A percentile compares a stretch with the other conserved stretches of the same genome.
These are phyloP conservation scores for Penicillium sp. DNA, from an alignment of 2,329 filamentous ascomycete genomes.

Conservation along the genomic window DNA sequence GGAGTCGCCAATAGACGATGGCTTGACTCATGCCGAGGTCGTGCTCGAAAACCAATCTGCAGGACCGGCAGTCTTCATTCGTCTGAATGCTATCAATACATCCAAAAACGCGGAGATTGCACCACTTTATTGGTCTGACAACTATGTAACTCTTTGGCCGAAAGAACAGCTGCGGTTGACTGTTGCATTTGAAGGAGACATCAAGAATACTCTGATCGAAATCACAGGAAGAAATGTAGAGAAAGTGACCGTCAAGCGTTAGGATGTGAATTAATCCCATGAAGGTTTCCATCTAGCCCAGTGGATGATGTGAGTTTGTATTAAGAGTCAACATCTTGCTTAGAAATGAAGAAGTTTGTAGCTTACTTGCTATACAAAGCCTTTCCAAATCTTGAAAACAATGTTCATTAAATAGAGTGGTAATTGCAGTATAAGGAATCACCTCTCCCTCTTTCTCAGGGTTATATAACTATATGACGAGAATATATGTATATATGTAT, in stretches of 20 bases:
- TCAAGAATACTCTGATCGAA: constrained; percentile 15
- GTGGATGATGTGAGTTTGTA: neutral
- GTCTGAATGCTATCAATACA: constrained; percentile 51
- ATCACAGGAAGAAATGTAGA: constrained; percentile 28
- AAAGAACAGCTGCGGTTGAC: constrained; percentile 50
- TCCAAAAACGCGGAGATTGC: constrained; percentile 46
- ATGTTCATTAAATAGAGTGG: neutral
- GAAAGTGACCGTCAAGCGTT: constrained; percentile 4
- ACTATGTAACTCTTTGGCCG: constrained; percentile 63
- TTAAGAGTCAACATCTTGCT: neutral
- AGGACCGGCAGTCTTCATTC: constrained; percentile 60
- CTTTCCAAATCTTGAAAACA: neutral
- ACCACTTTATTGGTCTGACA: constrained; percentile 61
- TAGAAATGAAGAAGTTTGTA: neutral
- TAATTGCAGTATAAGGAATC: neutral
- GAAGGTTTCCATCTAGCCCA: neutral
- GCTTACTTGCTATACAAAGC: neutral
- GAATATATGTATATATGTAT: no score
- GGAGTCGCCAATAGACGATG: neutral
- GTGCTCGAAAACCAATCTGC: constrained; percentile 53
- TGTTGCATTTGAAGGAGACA: constrained; percentile 28
- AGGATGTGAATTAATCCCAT: neutral
- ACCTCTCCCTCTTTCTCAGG: neutral
- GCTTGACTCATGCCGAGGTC: constrained; percentile 33
- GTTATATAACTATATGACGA: no score